Conservation (phyloP, 73 alveolate genomes). For the Tetrahymena borealis region DNA sequence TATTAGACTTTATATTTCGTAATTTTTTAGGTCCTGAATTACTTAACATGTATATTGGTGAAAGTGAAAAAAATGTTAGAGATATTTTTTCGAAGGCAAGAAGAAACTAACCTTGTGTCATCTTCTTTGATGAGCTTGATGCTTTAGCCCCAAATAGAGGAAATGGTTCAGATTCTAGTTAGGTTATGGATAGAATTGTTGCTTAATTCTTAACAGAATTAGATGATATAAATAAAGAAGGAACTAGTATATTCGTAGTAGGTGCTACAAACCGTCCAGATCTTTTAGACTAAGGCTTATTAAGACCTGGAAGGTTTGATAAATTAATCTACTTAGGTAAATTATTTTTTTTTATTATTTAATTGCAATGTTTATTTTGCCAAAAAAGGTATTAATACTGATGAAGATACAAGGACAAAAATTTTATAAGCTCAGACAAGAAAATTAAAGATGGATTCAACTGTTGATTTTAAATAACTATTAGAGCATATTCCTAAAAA, state of each 20-base stretch:
- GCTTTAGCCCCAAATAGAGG: conserved; percentile 92
- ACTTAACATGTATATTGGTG: conserved; percentile 90
- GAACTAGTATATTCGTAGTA: conserved; percentile 57
- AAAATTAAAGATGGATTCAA: conserved; percentile 27
- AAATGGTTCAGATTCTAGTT: conserved; percentile 64
- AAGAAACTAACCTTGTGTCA: conserved; percentile 78
- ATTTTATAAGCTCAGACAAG: conserved; percentile 64
- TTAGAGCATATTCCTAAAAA: conserved; percentile 61
- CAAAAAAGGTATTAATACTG: conserved; percentile 33
- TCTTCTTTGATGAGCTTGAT: conserved; percentile 93
- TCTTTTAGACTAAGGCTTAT: conserved; percentile 72
- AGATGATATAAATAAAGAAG: conserved; percentile 39
- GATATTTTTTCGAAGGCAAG: conserved; percentile 87
- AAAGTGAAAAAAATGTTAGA: conserved; percentile 86
- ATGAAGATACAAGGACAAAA: conserved; percentile 58
- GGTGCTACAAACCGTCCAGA: conserved; percentile 96
- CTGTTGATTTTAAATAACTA: conserved; percentile 49
- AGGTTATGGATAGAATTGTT: conserved; percentile 93
- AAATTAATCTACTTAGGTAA: conserved; percentile 75
- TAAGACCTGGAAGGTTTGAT: conserved; percentile 91
- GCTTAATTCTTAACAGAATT: conserved; percentile 79
- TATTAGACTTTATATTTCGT: too few species aligned
- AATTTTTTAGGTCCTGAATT: conserved; percentile 84
- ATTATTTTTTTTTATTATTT: neutral
- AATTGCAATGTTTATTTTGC: neutral